Evolutionary conservation across 495 filamentous ascomycete genomes (phyloP).

Genomic region (Hypoxylon fuscum): DNA sequence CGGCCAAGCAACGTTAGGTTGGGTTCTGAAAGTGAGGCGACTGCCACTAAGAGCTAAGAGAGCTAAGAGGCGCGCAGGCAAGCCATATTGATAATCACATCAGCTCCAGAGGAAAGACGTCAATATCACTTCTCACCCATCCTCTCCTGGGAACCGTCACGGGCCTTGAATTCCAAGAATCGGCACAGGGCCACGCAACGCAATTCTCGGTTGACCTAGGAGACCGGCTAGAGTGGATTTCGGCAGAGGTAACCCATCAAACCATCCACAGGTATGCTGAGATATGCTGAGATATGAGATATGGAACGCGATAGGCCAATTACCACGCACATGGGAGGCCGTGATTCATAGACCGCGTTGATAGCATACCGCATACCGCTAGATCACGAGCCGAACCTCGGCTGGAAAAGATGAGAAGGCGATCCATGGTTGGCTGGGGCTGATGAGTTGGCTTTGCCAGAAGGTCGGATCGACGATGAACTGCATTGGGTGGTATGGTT

Average conservation of each 20-base stretch:
- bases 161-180: slow-evolving; percentile 15
- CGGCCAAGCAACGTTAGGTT: slow-evolving; percentile 20
- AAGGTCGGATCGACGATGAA: slow-evolving; percentile 36
- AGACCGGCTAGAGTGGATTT: slow-evolving; percentile 11
- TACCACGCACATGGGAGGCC: slow-evolving; percentile 19
- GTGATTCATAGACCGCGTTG: slow-evolving; percentile 21
- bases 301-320: slow-evolving; percentile 22
- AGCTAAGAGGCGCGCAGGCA: slow-evolving; percentile 8
- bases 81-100: slow-evolving; percentile 17
- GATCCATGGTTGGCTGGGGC: slow-evolving; percentile 21
- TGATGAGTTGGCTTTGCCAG: slow-evolving; percentile 30
- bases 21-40: slow-evolving; percentile 26
- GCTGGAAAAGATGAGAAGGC: slow-evolving; percentile 19
- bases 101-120: slow-evolving; percentile 26
- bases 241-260: slow-evolving; percentile 19
- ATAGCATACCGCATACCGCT: slow-evolving; percentile 17
- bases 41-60: too few relatives aligned
- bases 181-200: slow-evolving; percentile 20
- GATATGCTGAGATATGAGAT: slow-evolving; percentile 6
- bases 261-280: not conserved
- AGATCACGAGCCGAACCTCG: slow-evolving; percentile 34
- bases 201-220: slow-evolving; percentile 29
- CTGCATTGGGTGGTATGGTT: slow-evolving; percentile 16
- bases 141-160: slow-evolving; percentile 8
- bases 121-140: slow-evolving; percentile 12